Base-by-base conservation (phyloP, 2,329 filamentous ascomycete species). In the Fonsecaea nubica region DNA sequence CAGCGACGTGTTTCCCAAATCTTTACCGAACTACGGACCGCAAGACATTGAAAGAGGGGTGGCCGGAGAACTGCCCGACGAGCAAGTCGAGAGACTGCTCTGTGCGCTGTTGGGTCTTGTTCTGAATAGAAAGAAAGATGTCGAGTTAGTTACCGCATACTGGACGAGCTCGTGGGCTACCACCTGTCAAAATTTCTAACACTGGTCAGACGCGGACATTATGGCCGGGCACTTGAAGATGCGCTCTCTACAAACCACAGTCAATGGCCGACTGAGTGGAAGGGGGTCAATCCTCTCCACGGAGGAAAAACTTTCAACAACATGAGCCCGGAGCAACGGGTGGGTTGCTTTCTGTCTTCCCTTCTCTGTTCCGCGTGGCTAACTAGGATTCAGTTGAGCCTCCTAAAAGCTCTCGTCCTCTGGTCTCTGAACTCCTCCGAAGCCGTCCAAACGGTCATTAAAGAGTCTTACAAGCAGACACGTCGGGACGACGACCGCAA, bases 121-220 rank as follows among this genome's bases (percentile, higher is more conserved):
- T 63, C 84, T 99, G 75, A 99, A 99, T 80, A 90, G 95, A 79
- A 98, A 99, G 84, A 97, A 99, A 78, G 93, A 97, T 81, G 92
- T 98, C 77, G 97, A 99, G 95, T 98, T 87, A 80, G 92, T 82
- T 36, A 7, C 45, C 21, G 13, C 48, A 8, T 33, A 36, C 18
- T n/a, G 21, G n/a, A 35, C 36, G 21, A 50, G 45, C 45, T 30
- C 45, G 10, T 25, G 9, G n/a, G 45, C 8, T 10, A 10, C 30
- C 21, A 12, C 21, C 7, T 50, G 25, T 7, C 30, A 32, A 32
- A 32, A n/a, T 58, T 40, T 63, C 63, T 57, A 68, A 62, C 68
- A 45, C 21, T 58, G 52, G 70, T 72, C 74, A 99, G 95, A 79
- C 88, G 91, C 73, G 93, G 92, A 59, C 95, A 99, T 78, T 96